Evolutionary conservation across 495 filamentous ascomycete species (phyloP), one percentile per base, ranked within the genome.

Genomic region (Podospora pseudopauciseta): DNA sequence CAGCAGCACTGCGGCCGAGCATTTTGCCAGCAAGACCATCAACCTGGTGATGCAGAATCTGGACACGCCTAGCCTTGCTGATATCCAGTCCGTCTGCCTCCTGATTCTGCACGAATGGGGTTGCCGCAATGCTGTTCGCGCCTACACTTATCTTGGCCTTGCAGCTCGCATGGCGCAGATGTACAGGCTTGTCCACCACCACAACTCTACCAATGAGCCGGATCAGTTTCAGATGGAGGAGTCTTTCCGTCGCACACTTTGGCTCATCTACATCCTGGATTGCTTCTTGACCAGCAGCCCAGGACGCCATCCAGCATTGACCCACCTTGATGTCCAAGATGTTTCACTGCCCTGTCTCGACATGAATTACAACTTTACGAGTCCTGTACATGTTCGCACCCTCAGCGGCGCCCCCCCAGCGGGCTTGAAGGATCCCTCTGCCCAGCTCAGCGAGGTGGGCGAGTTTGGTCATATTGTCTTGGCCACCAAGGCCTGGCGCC

Each of bases 261-360:
- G 82, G 82, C 77, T 84, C 57, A 82, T 83, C 64, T 84, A 84
- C 70, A 82, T 84, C 49, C 78, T 84, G 44, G 82, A 84, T 69
- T 84, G 81, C 73, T 82, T 84, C 66, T 78, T 84, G n/a, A 84
- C 82, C 20, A 84, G 81, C 76, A 84, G 82, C 69, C 82, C 82
- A 60, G 82, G 82, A 62, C 82, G 82, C 34, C 78, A 82, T 65
- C 81, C 82, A 26, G 81, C 82, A 13, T 72, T 84, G 23, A 78
- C 81, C 16, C 73, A 77, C 54, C 79, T 78, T 67, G 82, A 84
- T 65, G 74, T 82, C 16, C 75, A 81, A 58, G 81, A 80, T 68
- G 77, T 84, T 6, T 77, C 81, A 15, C 76, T 84, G 32, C 82
- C 82, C 18, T 84, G 82, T 68, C 75, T 74, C 28, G 82, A 84